Percentiles rank a stretch among this genome's conserved stretches.
These are phyloP conservation scores for Tetrapisispora namnaoensis DNA, from an alignment of 805 yeast species.

Conservation along the genomic window DNA sequence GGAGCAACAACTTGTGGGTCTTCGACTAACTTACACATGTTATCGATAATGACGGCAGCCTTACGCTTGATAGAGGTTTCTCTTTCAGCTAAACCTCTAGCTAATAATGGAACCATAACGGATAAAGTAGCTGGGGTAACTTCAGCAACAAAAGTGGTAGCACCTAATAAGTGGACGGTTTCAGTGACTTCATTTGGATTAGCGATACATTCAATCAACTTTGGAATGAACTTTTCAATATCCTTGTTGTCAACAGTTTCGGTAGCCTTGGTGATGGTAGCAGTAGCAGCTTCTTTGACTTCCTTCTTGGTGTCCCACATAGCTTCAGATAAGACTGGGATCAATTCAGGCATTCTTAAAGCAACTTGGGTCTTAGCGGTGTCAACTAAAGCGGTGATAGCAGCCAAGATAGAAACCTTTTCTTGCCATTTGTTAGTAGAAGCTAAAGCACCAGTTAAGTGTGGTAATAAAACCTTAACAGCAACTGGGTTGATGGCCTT, in stretches of 20 bases:
- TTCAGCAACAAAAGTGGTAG: conserved; percentile 98
- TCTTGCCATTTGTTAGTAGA: conserved; percentile 93
- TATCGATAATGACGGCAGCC: conserved; percentile 98
- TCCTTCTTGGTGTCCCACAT: conserved; percentile 99
- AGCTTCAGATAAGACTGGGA: conserved; percentile 96
- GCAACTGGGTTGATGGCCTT: conserved; percentile 84
- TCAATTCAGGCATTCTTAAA: conserved; percentile 98
- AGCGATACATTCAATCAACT: conserved; percentile 92
- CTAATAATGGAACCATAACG: conserved; percentile 96
- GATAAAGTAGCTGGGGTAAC: conserved; percentile 99
- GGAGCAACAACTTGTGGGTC: conserved; percentile 99
- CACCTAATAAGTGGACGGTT: conserved; percentile 98
- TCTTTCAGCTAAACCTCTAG: conserved; percentile 99
- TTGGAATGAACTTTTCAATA: conserved; percentile 98
- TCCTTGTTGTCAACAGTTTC: conserved; percentile 99
- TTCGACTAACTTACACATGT: conserved; percentile 99
- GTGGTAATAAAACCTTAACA: conserved; percentile 82
- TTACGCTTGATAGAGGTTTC: conserved; percentile 99
- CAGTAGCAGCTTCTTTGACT: conserved; percentile 93
- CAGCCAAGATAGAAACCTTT: conserved; percentile 82
- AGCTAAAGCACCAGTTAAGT: conserved; percentile 56
- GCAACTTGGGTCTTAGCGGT: conserved; percentile 94
- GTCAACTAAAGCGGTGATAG: conserved; percentile 81
- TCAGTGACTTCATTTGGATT: conserved; percentile 96
- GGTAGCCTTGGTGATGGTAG: conserved; percentile 91